phyloP scores from a whole-genome alignment of 768 basidiomycete genomes.

The Tylopilus sp. region DNA sequence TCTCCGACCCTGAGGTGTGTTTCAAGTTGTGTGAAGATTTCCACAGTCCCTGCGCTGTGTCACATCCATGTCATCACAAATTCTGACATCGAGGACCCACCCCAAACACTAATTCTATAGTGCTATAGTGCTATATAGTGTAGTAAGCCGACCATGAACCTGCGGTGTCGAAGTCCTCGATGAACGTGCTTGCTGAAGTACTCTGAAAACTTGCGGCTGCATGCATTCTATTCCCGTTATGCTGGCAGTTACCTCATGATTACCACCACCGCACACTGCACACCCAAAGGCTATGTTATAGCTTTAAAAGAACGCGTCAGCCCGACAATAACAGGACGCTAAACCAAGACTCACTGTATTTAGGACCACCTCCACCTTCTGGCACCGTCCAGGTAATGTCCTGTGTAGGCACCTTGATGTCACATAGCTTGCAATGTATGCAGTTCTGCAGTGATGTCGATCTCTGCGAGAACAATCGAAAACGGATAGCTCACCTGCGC shows the following conservation, averaged over 20 bases:
- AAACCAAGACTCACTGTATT: constrained; percentile 67
- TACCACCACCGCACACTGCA: not conserved
- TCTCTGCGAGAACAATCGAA: not conserved
- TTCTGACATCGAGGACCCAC: too few species aligned
- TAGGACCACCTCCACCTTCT: constrained; percentile 94
- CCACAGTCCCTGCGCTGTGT: too few species aligned
- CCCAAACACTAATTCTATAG: too few species aligned
- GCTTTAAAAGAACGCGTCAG: constrained; percentile 1
- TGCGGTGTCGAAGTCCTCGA: too few species aligned
- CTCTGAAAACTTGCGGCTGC: too few species aligned
- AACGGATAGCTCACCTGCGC: constrained; percentile 63
- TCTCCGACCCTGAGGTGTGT: too few species aligned
- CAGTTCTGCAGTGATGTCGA: constrained; percentile 55
- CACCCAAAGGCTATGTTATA: constrained; percentile 16
- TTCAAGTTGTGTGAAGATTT: too few species aligned
- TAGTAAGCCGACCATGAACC: too few species aligned
- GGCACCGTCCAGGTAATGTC: constrained; percentile 98
- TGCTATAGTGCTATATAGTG: too few species aligned
- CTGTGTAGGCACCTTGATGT: constrained; percentile 93
- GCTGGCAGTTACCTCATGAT: not conserved
- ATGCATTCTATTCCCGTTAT: not conserved
- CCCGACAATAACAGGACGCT: not conserved
- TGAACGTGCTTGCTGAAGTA: too few species aligned
- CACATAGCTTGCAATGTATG: constrained; percentile 93
- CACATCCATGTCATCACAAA: too few species aligned